Evolutionary conservation across 495 filamentous ascomycete genomes (phyloP), one percentile per base, ranked within the genome.

Genomic region (Trichoderma virens): DNA sequence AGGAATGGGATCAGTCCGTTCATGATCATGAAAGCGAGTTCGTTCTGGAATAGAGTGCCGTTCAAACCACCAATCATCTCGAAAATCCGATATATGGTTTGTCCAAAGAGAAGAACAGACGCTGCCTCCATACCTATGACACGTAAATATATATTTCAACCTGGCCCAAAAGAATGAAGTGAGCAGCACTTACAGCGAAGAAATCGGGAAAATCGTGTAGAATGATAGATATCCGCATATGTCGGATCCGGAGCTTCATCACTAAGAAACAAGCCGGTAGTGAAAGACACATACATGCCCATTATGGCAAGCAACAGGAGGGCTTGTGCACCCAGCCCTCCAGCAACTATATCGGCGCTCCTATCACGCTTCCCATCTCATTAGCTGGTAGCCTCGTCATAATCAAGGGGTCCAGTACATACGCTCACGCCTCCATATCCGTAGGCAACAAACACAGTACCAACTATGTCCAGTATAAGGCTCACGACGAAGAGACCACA

Each of bases 1-100:
- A 79, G 45, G 9, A 79, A 67, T 32, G 79, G 70, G 64, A 72
- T 66, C 11, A 71, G 65, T 30, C 74, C 78, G 65, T 81, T 75
- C 31, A 80, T 69, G 41, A 78, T 45, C 5, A 76, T 64, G 6
- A 72, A 67, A 31, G 71, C 45, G 20, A 65, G 30, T 45, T 70
- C 67, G n/a, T 73, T 72, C 35, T 69, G 67, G 23, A 71, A 68
- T 0, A 76, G 66, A 35, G 62, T 8, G 30, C 67, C 67, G 9
- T 41, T 39, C 7, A 75, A 62, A 18, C 72, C 73, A 43, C 59
- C 61, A n/a, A 71, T 67, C 41, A 76, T 69, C n/a, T 73, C 65
- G 31, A 73, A 65, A 16, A 72, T 67, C 32, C 77, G 70, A 34
- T 73, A 74, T 23, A 70, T 64, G 9, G 74, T 73, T 43, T 77